A percentile compares a stretch with the other conserved stretches of the same genome.
phyloP scores from a whole-genome alignment of 129 eudicot species.

The Helichrysum umbraculigerum region DNA sequence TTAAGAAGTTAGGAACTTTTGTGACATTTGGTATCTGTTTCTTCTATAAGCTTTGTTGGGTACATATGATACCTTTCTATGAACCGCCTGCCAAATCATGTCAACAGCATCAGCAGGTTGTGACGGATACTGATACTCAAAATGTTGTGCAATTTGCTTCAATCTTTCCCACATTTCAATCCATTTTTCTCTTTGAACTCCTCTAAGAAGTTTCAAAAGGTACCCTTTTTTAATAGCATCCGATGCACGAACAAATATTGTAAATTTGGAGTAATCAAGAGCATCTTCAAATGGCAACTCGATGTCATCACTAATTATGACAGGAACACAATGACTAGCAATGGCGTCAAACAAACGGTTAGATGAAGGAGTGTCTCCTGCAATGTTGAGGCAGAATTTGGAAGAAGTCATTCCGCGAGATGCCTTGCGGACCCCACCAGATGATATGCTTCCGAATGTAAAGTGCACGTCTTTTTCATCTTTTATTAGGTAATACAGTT shows the following conservation, averaged over 20 bases:
- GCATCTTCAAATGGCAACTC: slow-evolving; percentile 88
- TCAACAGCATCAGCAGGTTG: slow-evolving; percentile 70
- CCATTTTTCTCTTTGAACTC: slow-evolving; percentile 63
- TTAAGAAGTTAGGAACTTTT: slow-evolving; percentile 19
- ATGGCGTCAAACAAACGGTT: slow-evolving; percentile 91
- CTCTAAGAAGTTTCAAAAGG: slow-evolving; percentile 71
- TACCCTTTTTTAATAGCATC: slow-evolving; percentile 63
- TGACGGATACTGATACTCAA: slow-evolving; percentile 76
- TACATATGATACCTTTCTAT: slow-evolving; percentile 42
- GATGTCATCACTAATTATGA: slow-evolving; percentile 43
- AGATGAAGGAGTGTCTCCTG: slow-evolving; percentile 98
- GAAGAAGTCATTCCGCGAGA: slow-evolving; percentile 77
- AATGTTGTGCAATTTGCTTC: slow-evolving; percentile 54
- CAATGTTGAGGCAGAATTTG: slow-evolving; percentile 82
- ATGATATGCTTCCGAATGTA: slow-evolving; percentile 47
- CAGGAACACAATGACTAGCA: slow-evolving; percentile 85
- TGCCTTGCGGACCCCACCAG: slow-evolving; percentile 55
- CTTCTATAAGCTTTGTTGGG: slow-evolving; percentile 31
- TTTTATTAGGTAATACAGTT: slow-evolving; percentile 66
- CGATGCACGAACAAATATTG: slow-evolving; percentile 56
- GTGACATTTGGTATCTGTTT: slow-evolving; percentile 57
- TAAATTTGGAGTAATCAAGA: slow-evolving; percentile 71
- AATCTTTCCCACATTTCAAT: slow-evolving; percentile 74
- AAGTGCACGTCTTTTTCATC: slow-evolving; percentile 87
- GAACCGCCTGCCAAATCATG: slow-evolving; percentile 84